Percentiles rank a stretch among this genome's conserved stretches.
Evolutionary conservation across 2,329 filamentous ascomycete genomes (phyloP).

Genomic region (Cucurbitaria berberidis): DNA sequence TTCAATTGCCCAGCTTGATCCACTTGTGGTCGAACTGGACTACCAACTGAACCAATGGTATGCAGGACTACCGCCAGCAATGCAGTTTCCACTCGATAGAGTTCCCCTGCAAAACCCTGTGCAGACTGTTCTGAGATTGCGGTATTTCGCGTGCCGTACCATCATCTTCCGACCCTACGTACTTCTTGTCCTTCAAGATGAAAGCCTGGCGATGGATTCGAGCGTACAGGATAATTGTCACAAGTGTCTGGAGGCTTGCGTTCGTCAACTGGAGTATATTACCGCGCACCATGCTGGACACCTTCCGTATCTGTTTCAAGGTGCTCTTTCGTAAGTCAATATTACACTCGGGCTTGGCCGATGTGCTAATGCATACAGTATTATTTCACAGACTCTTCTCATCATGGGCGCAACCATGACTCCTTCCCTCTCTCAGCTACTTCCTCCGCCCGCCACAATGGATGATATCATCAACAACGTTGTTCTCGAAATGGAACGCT

Average conservation of each 20-base stretch:
- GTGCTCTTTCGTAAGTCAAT: conserved; percentile 63
- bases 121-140: conserved; percentile 77
- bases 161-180: conserved; percentile 88
- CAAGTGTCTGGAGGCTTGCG: conserved; percentile 80
- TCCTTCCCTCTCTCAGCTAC: conserved; percentile 70
- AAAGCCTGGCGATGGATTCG: conserved; percentile 72
- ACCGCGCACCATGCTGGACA: conserved; percentile 80
- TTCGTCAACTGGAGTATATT: conserved; percentile 80
- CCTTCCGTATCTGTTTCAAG: conserved; percentile 86
- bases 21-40: conserved; percentile 79
- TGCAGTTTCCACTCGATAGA: conserved; percentile 78
- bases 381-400: conserved; percentile 80
- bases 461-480: conserved; percentile 81
- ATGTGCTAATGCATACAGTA: conserved; percentile 56
- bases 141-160: conserved; percentile 84
- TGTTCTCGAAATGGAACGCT: conserved; percentile 75
- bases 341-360: neutral
- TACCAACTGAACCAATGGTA: conserved; percentile 87
- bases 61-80: conserved; percentile 73
- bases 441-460: conserved; percentile 64
- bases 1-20: conserved; percentile 75
- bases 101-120: conserved; percentile 73
- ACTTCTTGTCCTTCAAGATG: conserved; percentile 78
- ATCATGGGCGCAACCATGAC: conserved; percentile 88
- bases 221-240: conserved; percentile 78